phyloP scores from a whole-genome alignment of 108 stramenopile genomes.

The Pseudonitzschia delicatissima region DNA sequence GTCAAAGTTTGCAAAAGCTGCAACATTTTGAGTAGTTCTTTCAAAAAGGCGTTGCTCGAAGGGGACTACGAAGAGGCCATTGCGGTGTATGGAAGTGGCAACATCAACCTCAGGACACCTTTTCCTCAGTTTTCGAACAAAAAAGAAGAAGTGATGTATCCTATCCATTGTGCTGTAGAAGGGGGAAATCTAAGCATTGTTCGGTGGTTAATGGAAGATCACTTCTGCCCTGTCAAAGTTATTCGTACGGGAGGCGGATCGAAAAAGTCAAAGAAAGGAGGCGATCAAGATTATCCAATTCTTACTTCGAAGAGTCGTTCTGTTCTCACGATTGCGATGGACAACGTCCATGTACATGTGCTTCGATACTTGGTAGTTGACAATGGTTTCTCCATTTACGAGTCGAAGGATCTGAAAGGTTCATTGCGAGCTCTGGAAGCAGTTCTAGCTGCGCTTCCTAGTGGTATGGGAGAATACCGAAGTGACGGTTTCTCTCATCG shows the following conservation, averaged over 20 bases:
- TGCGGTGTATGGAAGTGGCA: conserved; percentile 74
- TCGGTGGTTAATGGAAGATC: conserved; percentile 80
- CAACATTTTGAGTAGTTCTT: conserved; percentile 46
- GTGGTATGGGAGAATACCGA: not conserved
- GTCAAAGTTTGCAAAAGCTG: conserved; percentile 74
- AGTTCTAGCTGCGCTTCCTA: conserved; percentile 32
- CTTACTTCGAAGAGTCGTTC: conserved; percentile 74
- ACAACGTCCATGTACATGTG: conserved; percentile 49
- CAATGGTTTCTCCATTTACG: conserved; percentile 58
- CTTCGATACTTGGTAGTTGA: conserved; percentile 75
- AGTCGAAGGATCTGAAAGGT: conserved; percentile 45
- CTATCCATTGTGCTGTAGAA: conserved; percentile 79
- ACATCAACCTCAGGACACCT: conserved; percentile 73
- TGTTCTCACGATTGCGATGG: conserved; percentile 73
- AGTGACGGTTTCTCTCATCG: conserved; percentile 18
- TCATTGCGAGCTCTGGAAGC: conserved; percentile 68
- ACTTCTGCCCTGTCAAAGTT: conserved; percentile 67
- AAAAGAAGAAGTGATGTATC: conserved; percentile 58
- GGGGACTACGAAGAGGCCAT: conserved; percentile 69
- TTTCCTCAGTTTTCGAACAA: conserved; percentile 53
- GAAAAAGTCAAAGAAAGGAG: conserved; percentile 34
- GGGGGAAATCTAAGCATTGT: conserved; percentile 72
- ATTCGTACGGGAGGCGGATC: conserved; percentile 40
- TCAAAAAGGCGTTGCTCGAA: conserved; percentile 61
- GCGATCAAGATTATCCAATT: conserved; percentile 36